Evolutionary conservation across 179 eudicot genomes (phyloP).

Genomic region (Spinacia oleracea): DNA sequence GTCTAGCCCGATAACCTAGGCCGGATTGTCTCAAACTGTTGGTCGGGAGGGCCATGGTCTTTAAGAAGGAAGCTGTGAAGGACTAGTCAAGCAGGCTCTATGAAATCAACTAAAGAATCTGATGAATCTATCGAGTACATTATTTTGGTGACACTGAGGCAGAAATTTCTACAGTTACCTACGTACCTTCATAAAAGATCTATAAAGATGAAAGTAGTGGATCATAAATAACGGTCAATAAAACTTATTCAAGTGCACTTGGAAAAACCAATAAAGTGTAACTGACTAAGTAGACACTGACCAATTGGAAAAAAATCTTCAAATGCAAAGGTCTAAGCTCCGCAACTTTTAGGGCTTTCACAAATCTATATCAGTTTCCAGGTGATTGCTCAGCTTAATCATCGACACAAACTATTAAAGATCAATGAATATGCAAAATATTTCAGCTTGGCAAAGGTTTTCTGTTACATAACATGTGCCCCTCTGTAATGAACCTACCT

Average conservation of each 20-base stretch:
- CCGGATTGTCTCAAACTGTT: not conserved
- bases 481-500: no score
- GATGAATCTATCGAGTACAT: not conserved
- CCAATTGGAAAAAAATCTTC: not conserved
- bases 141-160: not conserved
- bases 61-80: not conserved
- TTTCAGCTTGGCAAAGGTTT: not conserved
- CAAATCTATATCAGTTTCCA: not conserved
- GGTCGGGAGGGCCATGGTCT: not conserved
- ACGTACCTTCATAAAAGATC: not conserved
- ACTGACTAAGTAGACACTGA: not conserved
- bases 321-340: not conserved
- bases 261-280: not conserved
- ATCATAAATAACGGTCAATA: not conserved
- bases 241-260: not conserved
- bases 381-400: not conserved
- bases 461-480: not conserved
- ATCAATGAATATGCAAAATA: not conserved
- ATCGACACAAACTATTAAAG: not conserved
- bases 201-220: not conserved
- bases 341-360: not conserved
- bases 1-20: no score
- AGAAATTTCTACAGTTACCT: not conserved
- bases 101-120: not conserved
- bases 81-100: not conserved